phyloP scores from a whole-genome alignment of 257 asterid species.

The Mitragyna speciosa region DNA sequence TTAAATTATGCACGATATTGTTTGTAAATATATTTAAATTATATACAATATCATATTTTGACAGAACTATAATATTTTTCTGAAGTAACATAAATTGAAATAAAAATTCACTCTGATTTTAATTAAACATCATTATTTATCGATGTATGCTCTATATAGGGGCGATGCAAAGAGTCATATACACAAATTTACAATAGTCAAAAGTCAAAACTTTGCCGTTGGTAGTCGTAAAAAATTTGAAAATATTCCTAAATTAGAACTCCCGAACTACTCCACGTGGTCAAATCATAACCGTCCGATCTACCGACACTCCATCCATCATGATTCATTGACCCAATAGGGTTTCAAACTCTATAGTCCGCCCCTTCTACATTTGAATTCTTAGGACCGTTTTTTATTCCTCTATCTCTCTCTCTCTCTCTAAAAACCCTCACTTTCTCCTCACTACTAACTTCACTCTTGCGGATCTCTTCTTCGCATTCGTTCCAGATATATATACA shows the following conservation, averaged over 20 bases:
- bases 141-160: too few relatives aligned
- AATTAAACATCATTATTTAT: not conserved
- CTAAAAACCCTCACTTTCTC: slow-evolving; percentile 12
- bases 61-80: too few relatives aligned
- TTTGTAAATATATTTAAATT: too few relatives aligned
- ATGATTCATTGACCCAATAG: slow-evolving; percentile 10
- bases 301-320: too few relatives aligned
- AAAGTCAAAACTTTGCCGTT: slow-evolving; percentile 19
- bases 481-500: not conserved
- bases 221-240: slow-evolving; percentile 6
- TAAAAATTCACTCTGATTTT: not conserved
- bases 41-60: too few relatives aligned
- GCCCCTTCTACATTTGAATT: slow-evolving; percentile 51
- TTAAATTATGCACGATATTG: too few relatives aligned
- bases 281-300: slow-evolving; percentile 19
- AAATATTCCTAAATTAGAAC: slow-evolving; percentile 11
- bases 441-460: slow-evolving; percentile 8
- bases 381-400: slow-evolving; percentile 41
- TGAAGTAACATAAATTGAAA: too few relatives aligned
- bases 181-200: not conserved
- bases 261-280: slow-evolving; percentile 28
- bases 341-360: slow-evolving; percentile 31
- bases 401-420: slow-evolving; percentile 21
- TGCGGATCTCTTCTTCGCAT: slow-evolving; percentile 27
- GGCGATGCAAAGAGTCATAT: too few relatives aligned